Evolutionary conservation across 225 moss, liverwort and hornwort species (phyloP).

Genomic region (Polytrichum formosum): DNA sequence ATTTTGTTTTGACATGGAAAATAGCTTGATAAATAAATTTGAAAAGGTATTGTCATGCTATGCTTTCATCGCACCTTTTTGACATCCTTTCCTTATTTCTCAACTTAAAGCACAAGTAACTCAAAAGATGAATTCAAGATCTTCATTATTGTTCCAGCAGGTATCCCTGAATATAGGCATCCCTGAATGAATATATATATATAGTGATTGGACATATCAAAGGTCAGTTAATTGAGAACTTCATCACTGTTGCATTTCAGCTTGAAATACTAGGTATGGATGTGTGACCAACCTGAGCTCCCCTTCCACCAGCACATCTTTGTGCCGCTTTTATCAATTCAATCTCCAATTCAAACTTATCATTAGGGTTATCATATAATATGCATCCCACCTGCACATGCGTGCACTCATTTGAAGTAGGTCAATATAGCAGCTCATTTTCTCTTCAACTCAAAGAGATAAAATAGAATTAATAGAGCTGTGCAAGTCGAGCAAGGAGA

Average conservation of each 20-base stretch:
- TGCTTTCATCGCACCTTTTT: neutral
- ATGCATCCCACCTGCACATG: slow-evolving; percentile 65
- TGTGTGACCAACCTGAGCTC: slow-evolving; percentile 43
- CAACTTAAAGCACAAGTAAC: neutral
- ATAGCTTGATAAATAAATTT: no score
- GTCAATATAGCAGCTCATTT: slow-evolving; percentile 1
- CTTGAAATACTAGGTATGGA: neutral
- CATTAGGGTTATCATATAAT: slow-evolving; percentile 33
- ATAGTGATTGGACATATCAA: no score
- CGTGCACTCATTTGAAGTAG: slow-evolving; percentile 2
- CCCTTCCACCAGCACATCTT: slow-evolving; percentile 44
- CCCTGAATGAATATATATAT: no score
- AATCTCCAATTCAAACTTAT: slow-evolving; percentile 38
- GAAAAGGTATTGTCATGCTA: no score
- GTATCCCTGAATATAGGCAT: no score
- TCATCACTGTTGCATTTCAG: neutral
- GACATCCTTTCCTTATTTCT: neutral
- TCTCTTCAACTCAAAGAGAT: no score
- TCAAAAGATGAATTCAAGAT: no score
- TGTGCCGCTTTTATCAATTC: slow-evolving; percentile 50
- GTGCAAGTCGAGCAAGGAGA: slow-evolving; percentile 58
- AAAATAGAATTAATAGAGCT: slow-evolving; percentile 15
- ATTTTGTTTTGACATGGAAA: no score
- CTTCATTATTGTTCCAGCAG: no score
- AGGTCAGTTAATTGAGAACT: no score